Conservation (phyloP, 164 flowering plant genomes). For the Vitis rotundifolia region DNA sequence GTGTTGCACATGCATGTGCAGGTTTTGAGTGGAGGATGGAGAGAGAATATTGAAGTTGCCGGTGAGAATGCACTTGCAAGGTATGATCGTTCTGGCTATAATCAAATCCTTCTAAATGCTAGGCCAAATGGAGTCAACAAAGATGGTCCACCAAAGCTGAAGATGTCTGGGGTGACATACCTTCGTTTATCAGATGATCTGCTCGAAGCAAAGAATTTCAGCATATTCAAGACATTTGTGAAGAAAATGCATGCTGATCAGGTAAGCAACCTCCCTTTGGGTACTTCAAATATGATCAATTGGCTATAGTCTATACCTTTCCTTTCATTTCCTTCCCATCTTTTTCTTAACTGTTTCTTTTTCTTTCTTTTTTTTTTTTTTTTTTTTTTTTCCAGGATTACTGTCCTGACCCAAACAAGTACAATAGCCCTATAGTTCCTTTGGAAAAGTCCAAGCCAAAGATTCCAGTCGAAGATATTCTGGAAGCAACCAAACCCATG, state of each 20-base stretch:
- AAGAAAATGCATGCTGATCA: constrained; percentile 84
- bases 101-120: constrained; percentile 73
- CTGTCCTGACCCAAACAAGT: constrained; percentile 48
- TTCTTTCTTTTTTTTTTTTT: constrained; percentile 2
- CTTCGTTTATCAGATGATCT: constrained; percentile 66
- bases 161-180: constrained; percentile 69
- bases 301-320: not conserved
- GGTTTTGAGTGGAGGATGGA: constrained; percentile 81
- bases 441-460: constrained; percentile 56
- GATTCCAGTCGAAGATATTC: constrained; percentile 51
- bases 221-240: constrained; percentile 60
- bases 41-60: constrained; percentile 65
- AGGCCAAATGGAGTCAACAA: constrained; percentile 80
- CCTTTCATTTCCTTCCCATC: not conserved
- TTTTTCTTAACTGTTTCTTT: not conserved
- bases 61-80: constrained; percentile 88
- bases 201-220: constrained; percentile 44
- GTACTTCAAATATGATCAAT: not conserved
- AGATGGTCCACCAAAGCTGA: constrained; percentile 49
- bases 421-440: constrained; percentile 35
- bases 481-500: constrained; percentile 63
- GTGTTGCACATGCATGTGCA: constrained; percentile 19
- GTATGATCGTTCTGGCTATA: constrained; percentile 60
- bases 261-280: constrained; percentile 29
- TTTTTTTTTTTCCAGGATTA: constrained; percentile 43